Evolutionary conservation across 202 grass and related monocot genomes (phyloP).

Genomic region (Sporobolus alterniflorus): DNA sequence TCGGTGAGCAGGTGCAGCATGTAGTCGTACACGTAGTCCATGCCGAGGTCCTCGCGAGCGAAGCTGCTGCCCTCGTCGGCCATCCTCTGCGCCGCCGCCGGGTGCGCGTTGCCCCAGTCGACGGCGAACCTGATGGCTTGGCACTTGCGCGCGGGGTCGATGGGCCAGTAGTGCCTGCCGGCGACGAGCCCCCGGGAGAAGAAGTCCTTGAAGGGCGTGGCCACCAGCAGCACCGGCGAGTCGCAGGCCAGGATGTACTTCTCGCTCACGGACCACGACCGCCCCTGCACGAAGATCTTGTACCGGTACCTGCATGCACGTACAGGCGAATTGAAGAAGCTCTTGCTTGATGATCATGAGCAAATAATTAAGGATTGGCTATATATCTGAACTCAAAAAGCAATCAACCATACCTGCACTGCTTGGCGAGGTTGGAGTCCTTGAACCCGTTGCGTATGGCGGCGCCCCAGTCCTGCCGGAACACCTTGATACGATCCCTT

Average conservation of each 20-base stretch:
- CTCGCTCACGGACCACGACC: conserved; percentile 84
- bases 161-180: conserved; percentile 81
- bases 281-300: conserved; percentile 75
- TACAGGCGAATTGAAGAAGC: too few species aligned
- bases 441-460: conserved; percentile 36
- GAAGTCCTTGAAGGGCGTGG: conserved; percentile 67
- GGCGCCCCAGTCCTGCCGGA: conserved; percentile 48
- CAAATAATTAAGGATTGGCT: too few species aligned
- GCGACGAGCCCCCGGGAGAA: conserved; percentile 71
- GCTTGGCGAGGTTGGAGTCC: conserved; percentile 56
- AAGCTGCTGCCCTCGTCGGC: conserved; percentile 53
- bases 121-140: conserved; percentile 68
- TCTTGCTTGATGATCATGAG: too few species aligned
- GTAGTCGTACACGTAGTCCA: conserved; percentile 93
- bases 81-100: conserved; percentile 45
- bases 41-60: conserved; percentile 47
- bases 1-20: conserved; percentile 86
- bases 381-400: too few species aligned
- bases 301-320: conserved; percentile 69
- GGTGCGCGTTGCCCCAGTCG: conserved; percentile 82
- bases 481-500: conserved; percentile 14
- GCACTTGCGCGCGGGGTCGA: conserved; percentile 48
- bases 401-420: too few species aligned
- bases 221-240: conserved; percentile 61
- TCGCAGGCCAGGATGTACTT: conserved; percentile 90